phyloP scores from a whole-genome alignment of 75 land plant species.

The Chamaecyparis obtusa region DNA sequence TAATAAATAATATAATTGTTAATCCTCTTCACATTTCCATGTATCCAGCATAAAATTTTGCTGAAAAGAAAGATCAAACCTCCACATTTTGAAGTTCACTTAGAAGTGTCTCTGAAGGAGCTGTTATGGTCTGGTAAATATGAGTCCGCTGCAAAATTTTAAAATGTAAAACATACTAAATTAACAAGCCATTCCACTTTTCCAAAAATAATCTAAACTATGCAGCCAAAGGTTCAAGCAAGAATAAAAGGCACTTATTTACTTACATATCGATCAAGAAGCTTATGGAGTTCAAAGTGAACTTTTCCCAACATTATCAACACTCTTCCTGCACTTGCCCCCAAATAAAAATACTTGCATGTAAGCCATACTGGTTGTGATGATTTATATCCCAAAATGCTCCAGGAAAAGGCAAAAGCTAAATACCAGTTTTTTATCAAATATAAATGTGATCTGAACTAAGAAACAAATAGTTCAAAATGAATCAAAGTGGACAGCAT shows the following conservation, averaged over 20 bases:
- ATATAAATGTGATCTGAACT: background rate
- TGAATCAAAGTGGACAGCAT: background rate
- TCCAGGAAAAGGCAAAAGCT: background rate
- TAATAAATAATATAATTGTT: background rate
- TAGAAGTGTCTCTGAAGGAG: slow-evolving; percentile 73
- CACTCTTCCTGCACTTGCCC: slow-evolving; percentile 40
- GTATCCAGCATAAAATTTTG: background rate
- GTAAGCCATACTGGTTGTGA: background rate
- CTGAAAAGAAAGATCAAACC: slow-evolving; percentile 34
- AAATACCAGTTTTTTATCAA: background rate
- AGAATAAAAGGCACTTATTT: background rate
- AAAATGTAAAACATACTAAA: slow-evolving; percentile 2
- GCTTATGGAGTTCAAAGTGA: slow-evolving; percentile 63
- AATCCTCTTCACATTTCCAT: background rate
- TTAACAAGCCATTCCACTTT: background rate
- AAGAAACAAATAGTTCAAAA: background rate
- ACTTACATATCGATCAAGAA: slow-evolving; percentile 68
- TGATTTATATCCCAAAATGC: background rate
- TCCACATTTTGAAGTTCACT: slow-evolving; percentile 61
- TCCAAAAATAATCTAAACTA: background rate
- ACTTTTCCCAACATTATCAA: slow-evolving; percentile 58
- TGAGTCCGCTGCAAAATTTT: slow-evolving; percentile 49
- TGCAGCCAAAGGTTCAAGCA: background rate
- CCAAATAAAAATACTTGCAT: background rate
- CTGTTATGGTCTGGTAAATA: slow-evolving; percentile 58